Conservation (phyloP, 305 asterid species). For the Withania somnifera region DNA sequence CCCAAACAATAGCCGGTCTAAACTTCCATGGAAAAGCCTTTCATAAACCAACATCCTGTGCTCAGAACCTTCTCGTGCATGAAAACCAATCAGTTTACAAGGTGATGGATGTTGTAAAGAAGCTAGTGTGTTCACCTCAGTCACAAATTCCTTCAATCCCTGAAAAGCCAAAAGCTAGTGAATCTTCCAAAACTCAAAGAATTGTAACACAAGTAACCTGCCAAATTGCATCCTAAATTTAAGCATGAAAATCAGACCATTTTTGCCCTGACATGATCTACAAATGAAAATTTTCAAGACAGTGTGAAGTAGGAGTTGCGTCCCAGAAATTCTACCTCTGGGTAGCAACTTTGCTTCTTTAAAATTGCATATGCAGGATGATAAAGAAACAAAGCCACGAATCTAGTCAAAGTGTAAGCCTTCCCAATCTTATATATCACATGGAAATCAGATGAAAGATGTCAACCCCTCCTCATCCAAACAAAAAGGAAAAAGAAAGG, state of each 20-base stretch:
- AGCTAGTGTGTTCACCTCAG: constrained; percentile 76
- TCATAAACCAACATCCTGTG: constrained; percentile 88
- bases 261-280: background rate
- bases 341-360: background rate
- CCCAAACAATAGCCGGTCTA: constrained; percentile 83
- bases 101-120: constrained; percentile 75
- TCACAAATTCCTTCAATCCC: constrained; percentile 88
- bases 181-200: background rate
- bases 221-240: background rate
- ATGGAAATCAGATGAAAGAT: background rate
- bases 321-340: background rate
- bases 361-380: background rate
- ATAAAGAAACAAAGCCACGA: background rate
- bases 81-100: constrained; percentile 87
- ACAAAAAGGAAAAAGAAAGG: background rate
- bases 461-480: background rate
- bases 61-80: constrained; percentile 93
- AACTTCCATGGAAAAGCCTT: constrained; percentile 86
- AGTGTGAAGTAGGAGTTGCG: background rate
- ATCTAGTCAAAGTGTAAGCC: background rate
- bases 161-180: constrained; percentile 17
- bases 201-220: background rate
- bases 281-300: background rate
- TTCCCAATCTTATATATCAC: background rate
- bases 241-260: background rate